phyloP scores from a whole-genome alignment of 345 rosid species.

The Lagerstroemia speciosa region DNA sequence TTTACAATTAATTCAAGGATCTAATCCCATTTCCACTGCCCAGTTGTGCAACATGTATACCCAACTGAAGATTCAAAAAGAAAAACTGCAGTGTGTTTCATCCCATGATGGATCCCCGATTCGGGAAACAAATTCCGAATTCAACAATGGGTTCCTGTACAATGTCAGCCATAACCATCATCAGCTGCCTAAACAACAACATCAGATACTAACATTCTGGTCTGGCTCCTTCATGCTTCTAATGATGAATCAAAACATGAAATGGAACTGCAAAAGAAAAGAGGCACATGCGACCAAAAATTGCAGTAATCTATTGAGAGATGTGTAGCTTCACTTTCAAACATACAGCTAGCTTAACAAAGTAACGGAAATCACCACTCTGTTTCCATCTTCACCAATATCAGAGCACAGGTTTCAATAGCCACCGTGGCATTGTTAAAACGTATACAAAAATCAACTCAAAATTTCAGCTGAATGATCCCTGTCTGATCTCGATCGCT shows the following conservation, averaged over 20 bases:
- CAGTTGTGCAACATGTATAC: not conserved
- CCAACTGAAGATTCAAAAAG: not conserved
- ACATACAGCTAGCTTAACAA: not conserved
- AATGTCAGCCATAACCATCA: not conserved
- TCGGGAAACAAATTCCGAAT: not conserved
- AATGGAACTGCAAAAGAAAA: not conserved
- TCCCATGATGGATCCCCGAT: not conserved
- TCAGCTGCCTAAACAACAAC: not conserved
- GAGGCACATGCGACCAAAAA: not conserved
- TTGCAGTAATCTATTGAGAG: not conserved
- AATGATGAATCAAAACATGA: not conserved
- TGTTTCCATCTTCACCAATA: not conserved
- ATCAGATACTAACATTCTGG: not conserved
- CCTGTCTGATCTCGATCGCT: not conserved
- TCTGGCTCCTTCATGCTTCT: not conserved
- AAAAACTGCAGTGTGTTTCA: not conserved
- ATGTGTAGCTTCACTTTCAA: not conserved
- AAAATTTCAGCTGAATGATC: not conserved
- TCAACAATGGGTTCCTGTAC: not conserved
- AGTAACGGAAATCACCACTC: not conserved
- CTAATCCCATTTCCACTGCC: not conserved
- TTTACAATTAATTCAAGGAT: not conserved
- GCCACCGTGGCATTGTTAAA: not conserved
- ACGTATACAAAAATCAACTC: not conserved
- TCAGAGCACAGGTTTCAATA: not conserved